phyloP scores from a whole-genome alignment of 345 rosid species.

The Acer negundo region DNA sequence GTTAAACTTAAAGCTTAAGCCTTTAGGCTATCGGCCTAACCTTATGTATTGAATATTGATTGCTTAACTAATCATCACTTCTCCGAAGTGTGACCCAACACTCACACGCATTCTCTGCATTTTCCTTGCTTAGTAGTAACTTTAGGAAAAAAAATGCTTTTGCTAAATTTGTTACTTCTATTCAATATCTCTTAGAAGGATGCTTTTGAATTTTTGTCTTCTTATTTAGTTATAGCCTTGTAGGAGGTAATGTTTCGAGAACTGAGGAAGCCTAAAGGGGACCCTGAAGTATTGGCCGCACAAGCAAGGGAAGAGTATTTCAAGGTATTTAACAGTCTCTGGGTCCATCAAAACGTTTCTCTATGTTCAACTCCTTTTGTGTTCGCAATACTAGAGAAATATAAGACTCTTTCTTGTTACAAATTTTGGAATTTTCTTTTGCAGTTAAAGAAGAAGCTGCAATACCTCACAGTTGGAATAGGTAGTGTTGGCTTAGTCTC shows the following conservation, averaged over 20 bases:
- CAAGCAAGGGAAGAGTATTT: constrained; percentile 72
- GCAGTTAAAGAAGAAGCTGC: constrained; percentile 79
- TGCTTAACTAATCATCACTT: not conserved
- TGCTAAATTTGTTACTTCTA: constrained; percentile 8
- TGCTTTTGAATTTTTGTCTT: constrained; percentile 21
- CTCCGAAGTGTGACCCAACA: not conserved
- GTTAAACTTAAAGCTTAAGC: not conserved
- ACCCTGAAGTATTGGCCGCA: constrained; percentile 77
- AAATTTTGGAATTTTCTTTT: constrained; percentile 15
- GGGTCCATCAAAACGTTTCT: constrained; percentile 10
- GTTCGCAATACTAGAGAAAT: not conserved
- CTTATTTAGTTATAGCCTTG: constrained; percentile 20
- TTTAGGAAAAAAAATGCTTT: constrained; percentile 2
- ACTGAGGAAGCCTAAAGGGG: constrained; percentile 63
- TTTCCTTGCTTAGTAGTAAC: not conserved
- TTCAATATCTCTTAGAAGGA: constrained; percentile 3
- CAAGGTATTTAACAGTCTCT: constrained; percentile 48
- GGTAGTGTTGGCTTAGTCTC: constrained; percentile 92
- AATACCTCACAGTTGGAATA: constrained; percentile 67
- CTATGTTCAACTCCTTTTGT: not conserved
- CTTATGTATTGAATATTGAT: not conserved
- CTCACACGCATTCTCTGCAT: not conserved
- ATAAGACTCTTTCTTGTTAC: not conserved
- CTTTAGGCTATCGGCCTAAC: not conserved
- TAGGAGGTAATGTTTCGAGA: constrained; percentile 78